Evolutionary conservation across 1,139 yeast genomes (phyloP), one percentile per base, ranked within the genome.

Genomic region (Kurtzmaniella quercitrusa): DNA sequence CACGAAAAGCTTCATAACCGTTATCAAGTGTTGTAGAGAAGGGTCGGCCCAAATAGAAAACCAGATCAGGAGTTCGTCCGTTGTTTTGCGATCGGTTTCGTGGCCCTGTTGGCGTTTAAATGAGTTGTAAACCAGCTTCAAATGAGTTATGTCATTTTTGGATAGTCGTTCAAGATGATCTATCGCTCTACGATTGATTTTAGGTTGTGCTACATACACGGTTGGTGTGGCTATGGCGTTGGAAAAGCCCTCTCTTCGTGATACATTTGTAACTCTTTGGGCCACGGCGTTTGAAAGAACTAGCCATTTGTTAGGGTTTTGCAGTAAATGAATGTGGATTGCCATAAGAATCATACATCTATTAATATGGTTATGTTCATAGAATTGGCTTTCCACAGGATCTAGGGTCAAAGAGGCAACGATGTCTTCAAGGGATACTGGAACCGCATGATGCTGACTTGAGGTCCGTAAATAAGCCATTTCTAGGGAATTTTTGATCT

Each of bases 41-140:
- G 55, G 48, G 1, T 70, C 75, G 31, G 66, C 68, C 69, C 71
- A 64, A n/a, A 68, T 57, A 34, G 50, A 52, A 45, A 71, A 60
- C 40, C 50, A 59, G 4, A 58, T 43, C 17, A 57, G 55, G 25
- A 69, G 41, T 21, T 62, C 67, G n/a, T 56, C 60, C 36, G 46
- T 52, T 2, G 54, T 40, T 37, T 51, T 52, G 10, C 37, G 14
- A 14, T 51, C 37, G n/a, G 46, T 29, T 14, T 37, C 27, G 1
- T 51, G 46, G 7, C 39, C 39, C 41, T 57, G 60, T 12, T 48
- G 42, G 8, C 18, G n/a, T 4, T 43, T 23, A 41, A 40, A 53
- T 49, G 10, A 43, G 50, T 2, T 44, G 38, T 10, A 48, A n/a
- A 18, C 64, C 52, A 19, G 50, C 52, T 17, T 47, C 45, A 3